Evolutionary conservation across 2,329 filamentous ascomycete genomes (phyloP).

Genomic region (Lachnellula cervina): DNA sequence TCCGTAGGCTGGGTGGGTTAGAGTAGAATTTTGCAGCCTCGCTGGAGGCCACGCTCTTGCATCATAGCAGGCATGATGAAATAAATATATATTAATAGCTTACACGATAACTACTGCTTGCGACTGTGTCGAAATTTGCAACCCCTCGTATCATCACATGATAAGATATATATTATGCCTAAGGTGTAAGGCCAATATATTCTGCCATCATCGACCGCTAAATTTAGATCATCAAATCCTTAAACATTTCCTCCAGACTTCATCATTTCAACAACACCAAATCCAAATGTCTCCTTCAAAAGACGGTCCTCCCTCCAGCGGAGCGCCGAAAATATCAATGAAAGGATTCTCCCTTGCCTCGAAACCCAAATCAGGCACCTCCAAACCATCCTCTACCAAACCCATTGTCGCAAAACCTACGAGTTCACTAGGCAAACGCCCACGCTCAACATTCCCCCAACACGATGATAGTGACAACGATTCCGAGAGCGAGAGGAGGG

Average conservation of each 20-base stretch:
- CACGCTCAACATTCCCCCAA: constrained; percentile 47
- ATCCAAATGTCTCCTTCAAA: constrained; percentile 23
- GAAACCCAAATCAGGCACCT: constrained; percentile 28
- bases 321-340: constrained; percentile 28
- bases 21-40: constrained; percentile 1
- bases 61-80: neutral
- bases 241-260: neutral
- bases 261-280: neutral
- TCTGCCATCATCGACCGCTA: no score
- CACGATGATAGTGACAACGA: constrained; percentile 54
- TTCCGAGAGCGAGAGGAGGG: constrained; percentile 45
- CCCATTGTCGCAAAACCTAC: constrained; percentile 27
- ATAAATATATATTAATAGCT: neutral
- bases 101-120: no score
- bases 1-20: neutral
- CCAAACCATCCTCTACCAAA: constrained; percentile 23
- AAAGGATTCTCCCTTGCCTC: constrained; percentile 39
- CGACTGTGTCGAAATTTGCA: no score
- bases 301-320: constrained; percentile 13
- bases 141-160: no score
- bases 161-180: no score
- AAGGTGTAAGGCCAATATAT: no score
- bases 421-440: constrained; percentile 37
- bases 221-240: neutral
- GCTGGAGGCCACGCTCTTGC: neutral